Evolutionary conservation across 129 eudicot species (phyloP).

Genomic region (Saussurea involucrata): DNA sequence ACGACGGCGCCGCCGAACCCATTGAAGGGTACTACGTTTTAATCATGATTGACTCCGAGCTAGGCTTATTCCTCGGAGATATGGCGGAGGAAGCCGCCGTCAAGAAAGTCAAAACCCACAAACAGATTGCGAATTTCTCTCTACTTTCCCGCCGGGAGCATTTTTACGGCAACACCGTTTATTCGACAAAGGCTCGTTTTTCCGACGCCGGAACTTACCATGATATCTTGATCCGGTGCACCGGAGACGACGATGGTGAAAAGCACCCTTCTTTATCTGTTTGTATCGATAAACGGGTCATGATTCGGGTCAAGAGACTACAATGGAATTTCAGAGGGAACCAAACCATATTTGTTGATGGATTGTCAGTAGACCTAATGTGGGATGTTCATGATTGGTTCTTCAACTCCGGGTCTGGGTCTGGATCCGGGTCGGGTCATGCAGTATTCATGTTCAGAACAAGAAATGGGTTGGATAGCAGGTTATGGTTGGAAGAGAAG

Average conservation of each 20-base stretch:
- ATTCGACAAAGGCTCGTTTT: slow-evolving; percentile 65
- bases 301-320: slow-evolving; percentile 67
- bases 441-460: slow-evolving; percentile 78
- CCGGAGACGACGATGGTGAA: slow-evolving; percentile 54
- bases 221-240: slow-evolving; percentile 63
- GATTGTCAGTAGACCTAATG: slow-evolving; percentile 80
- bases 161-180: slow-evolving; percentile 63
- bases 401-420: slow-evolving; percentile 42
- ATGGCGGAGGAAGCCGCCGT: slow-evolving; percentile 47
- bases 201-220: slow-evolving; percentile 56
- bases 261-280: slow-evolving; percentile 65
- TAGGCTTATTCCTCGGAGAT: slow-evolving; percentile 68
- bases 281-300: slow-evolving; percentile 70
- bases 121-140: slow-evolving; percentile 33
- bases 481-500: slow-evolving; percentile 78
- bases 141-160: slow-evolving; percentile 67
- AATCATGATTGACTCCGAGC: slow-evolving; percentile 56
- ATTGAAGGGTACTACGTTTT: slow-evolving; percentile 58
- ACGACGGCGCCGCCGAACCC: slow-evolving; percentile 63
- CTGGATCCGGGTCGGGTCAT: slow-evolving; percentile 30
- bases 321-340: slow-evolving; percentile 96
- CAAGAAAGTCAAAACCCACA: slow-evolving; percentile 40
- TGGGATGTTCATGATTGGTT: slow-evolving; percentile 99
- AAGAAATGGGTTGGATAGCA: slow-evolving; percentile 67
- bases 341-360: slow-evolving; percentile 82